Evolutionary conservation across 305 asterid species (phyloP).

Genomic region (Coffea humblotiana): DNA sequence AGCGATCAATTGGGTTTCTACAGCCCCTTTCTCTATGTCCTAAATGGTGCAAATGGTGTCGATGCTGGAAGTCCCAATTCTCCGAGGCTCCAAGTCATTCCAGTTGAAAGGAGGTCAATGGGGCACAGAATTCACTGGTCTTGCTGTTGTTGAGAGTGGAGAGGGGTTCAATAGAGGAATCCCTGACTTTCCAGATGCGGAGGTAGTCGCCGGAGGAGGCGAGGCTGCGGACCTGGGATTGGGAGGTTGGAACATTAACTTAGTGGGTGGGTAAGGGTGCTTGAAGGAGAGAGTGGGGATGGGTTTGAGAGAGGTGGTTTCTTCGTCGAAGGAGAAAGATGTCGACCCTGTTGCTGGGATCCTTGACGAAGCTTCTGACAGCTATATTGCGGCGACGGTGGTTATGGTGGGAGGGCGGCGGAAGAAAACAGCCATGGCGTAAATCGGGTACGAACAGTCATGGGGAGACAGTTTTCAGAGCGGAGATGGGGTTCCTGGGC

Average conservation of each 20-base stretch:
- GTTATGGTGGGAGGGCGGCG: slow-evolving; percentile 24
- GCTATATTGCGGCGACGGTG: slow-evolving; percentile 52
- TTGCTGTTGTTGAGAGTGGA: slow-evolving; percentile 56
- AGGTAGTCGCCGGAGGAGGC: slow-evolving; percentile 92
- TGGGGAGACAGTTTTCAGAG: slow-evolving; percentile 49
- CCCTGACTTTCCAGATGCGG: slow-evolving; percentile 70
- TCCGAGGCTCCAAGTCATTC: slow-evolving; percentile 74
- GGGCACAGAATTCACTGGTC: slow-evolving; percentile 68
- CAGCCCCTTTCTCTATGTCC: slow-evolving; percentile 79
- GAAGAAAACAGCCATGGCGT: slow-evolving; percentile 77
- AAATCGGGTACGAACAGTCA: slow-evolving; percentile 60
- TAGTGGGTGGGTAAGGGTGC: slow-evolving; percentile 91
- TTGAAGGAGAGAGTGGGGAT: slow-evolving; percentile 59
- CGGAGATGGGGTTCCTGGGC: slow-evolving; percentile 43
- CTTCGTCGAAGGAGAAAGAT: slow-evolving; percentile 64
- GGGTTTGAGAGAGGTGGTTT: slow-evolving; percentile 44
- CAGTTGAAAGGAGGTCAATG: slow-evolving; percentile 85
- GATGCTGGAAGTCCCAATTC: slow-evolving; percentile 77
- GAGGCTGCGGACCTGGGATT: slow-evolving; percentile 24
- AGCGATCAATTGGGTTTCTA: slow-evolving; percentile 75
- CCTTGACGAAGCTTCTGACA: slow-evolving; percentile 72
- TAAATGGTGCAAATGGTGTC: slow-evolving; percentile 85
- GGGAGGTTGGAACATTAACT: slow-evolving; percentile 66
- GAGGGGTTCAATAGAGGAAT: slow-evolving; percentile 42
- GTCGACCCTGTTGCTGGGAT: slow-evolving; percentile 69